Base-by-base conservation (phyloP, 108 stramenopile genomes). In the Thalassiosira profunda region DNA sequence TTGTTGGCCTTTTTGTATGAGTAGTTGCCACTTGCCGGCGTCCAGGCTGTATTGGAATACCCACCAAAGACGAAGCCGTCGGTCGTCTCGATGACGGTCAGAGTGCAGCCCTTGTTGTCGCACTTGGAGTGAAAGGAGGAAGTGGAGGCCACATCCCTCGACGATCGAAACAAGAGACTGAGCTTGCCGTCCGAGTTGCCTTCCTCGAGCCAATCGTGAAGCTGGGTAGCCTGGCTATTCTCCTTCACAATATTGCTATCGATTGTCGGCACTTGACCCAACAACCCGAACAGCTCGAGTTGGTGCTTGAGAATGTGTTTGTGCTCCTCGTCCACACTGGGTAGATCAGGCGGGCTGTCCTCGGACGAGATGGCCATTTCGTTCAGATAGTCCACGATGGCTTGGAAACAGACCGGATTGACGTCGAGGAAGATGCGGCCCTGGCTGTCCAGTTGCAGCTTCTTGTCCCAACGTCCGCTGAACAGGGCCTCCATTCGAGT, bases 391-490 rank as follows among this genome's bases (percentile, higher is more conserved):
- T 40, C 49, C 4, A 65, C 64, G 3, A 52, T 58, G 25, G 52
- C 18, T 3, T 24, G 49, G 11, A 51, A 51, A 31, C 49, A 9
- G 9, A 33, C 12, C 2, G n/a, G n/a, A 12, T 64, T 54, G 0
- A 64, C 49, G 21, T 68, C 67, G 7, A 68, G 41, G 47, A 68
- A 68, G 9, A 68, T 59, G 12, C 58, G 56, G 7, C 68, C 68
- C 2, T 1, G 12, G 25, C 23, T 17, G 15, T 70, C 68, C 17
- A 58, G 35, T 4, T 9, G 3, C 3, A 70, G 11, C 58, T 35
- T 60, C 29, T 69, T 60, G 21, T 69, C 68, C 68, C 68, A 69
- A n/a, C 46, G 57, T 5, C 68, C 68, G 37, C 68, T 47, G 29
- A 69, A 69, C 9, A 69, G 24, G n/a, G 57, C 68, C 17, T 69